Evolutionary conservation across 805 yeast species (phyloP), one percentile per base, ranked within the genome.

Genomic region (Saturnispora hagleri): DNA sequence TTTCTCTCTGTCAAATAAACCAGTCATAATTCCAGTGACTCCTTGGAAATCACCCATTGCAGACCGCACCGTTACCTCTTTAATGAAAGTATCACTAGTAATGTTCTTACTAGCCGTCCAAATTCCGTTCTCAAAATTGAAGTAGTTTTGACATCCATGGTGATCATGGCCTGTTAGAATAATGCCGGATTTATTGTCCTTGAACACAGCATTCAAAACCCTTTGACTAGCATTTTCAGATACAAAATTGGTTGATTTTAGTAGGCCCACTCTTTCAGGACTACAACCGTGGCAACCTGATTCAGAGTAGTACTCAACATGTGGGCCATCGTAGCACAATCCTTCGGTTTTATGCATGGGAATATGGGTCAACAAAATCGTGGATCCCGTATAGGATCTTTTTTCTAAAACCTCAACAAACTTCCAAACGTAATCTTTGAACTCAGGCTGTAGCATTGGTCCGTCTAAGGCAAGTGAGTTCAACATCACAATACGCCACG

Each of bases 21-120:
- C 97, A 1, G 89, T 83, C 57, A 93, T 68, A 12, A 93, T 68
- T 0, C 98, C 99, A 2, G 89, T 78, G 60, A 85, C 86, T 2
- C 99, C 99, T 53, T 83, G 86, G 60, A 73, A 93, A 62, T 93
- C 97, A 17, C 99, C 99, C 98, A 93, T 93, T 81, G 91, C 86
- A 17, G 97, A 81, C 52, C 90, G 73, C 22, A 93, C 97, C 0
- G 95, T 91, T 52, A 86, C 71, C 67, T 91, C 98, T 52, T 81
- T 73, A 13, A 89, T 69, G 17, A 74, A 70, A n/a, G 63, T 60
- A 18, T 61, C 66, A 12, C 69, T 57, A 6, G 61, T 59, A 8
- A 63, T 57, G 3, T 63, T 60, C 56, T 78, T 80, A 0, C 78
- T 65, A 0, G 89, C 86, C 5, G 66, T 73, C 95, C 95, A 86